Conservation (phyloP, 2,329 filamentous ascomycete species). For the Penicillium sp. region DNA sequence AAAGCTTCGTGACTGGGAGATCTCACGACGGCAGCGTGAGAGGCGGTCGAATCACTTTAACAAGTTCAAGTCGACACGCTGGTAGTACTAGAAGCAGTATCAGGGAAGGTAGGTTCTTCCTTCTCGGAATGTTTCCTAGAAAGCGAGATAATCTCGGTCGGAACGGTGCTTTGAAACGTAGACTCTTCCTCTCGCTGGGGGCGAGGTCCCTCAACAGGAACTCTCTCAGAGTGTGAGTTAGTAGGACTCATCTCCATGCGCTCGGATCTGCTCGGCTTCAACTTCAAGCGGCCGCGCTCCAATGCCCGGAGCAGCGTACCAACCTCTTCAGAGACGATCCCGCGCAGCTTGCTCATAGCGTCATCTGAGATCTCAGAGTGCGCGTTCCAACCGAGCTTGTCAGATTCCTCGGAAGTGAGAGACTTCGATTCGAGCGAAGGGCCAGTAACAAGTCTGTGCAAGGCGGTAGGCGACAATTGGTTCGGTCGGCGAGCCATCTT, state of each 20-base stretch:
- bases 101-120: conserved; percentile 27
- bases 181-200: conserved; percentile 27
- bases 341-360: conserved; percentile 43
- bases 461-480: conserved; percentile 35
- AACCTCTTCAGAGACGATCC: conserved; percentile 42
- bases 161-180: conserved; percentile 31
- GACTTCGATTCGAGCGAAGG: conserved; percentile 41
- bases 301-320: conserved; percentile 40
- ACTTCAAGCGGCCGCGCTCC: conserved; percentile 40
- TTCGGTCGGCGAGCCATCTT: conserved; percentile 41
- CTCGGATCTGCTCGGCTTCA: conserved; percentile 42
- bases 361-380: conserved; percentile 45
- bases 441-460: conserved; percentile 40
- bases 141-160: conserved; percentile 32
- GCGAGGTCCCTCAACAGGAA: conserved; percentile 24
- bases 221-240: conserved; percentile 33
- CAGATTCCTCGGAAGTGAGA: conserved; percentile 36
- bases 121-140: conserved; percentile 18
- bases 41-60: neutral
- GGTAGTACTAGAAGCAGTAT: conserved; percentile 33
- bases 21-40: conserved; percentile 21
- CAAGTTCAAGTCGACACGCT: conserved; percentile 21
- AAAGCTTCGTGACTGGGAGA: neutral
- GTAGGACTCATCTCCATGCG: conserved; percentile 38
- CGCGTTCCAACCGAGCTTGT: conserved; percentile 42